phyloP scores from a whole-genome alignment of 495 filamentous ascomycete genomes.

The Platismatia glauca region DNA sequence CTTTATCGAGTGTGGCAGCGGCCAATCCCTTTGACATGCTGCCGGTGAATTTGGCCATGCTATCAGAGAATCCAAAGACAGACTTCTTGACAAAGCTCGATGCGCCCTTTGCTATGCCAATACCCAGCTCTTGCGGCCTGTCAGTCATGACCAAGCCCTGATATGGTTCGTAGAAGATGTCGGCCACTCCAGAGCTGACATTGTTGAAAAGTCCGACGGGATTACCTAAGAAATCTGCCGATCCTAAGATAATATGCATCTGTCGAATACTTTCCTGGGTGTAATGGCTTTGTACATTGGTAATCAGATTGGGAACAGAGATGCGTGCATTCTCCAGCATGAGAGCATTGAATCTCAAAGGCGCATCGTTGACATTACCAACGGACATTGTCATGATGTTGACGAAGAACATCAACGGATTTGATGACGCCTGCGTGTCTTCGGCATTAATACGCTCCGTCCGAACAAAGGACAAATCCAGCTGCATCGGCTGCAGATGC shows the following conservation, averaged over 20 bases:
- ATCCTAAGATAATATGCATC: constrained; percentile 91
- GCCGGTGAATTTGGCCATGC: constrained; percentile 91
- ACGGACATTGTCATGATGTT: constrained; percentile 99
- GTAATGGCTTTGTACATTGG: constrained; percentile 85
- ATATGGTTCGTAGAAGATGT: constrained; percentile 98
- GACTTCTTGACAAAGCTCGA: constrained; percentile 97
- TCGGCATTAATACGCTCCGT: constrained; percentile 95
- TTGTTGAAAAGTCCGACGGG: constrained; percentile 97
- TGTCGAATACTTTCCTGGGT: constrained; percentile 93
- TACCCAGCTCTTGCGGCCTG: constrained; percentile 82
- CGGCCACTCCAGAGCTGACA: constrained; percentile 89
- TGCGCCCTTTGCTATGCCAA: constrained; percentile 92
- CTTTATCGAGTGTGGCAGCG: constrained; percentile 92
- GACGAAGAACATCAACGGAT: constrained; percentile 95
- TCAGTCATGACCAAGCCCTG: constrained; percentile 97
- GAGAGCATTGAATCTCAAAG: constrained; percentile 81
- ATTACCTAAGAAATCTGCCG: constrained; percentile 97
- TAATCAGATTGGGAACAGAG: constrained; percentile 70
- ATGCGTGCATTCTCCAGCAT: constrained; percentile 94
- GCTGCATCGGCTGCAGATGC: constrained; percentile 94
- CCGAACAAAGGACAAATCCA: constrained; percentile 93
- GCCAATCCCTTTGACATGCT: constrained; percentile 94
- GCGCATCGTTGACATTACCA: constrained; percentile 96
- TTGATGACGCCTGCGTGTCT: constrained; percentile 74
- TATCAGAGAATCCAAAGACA: constrained; percentile 92